Evolutionary conservation across 345 rosid genomes (phyloP).

Genomic region (Noccaea bulbosa): DNA sequence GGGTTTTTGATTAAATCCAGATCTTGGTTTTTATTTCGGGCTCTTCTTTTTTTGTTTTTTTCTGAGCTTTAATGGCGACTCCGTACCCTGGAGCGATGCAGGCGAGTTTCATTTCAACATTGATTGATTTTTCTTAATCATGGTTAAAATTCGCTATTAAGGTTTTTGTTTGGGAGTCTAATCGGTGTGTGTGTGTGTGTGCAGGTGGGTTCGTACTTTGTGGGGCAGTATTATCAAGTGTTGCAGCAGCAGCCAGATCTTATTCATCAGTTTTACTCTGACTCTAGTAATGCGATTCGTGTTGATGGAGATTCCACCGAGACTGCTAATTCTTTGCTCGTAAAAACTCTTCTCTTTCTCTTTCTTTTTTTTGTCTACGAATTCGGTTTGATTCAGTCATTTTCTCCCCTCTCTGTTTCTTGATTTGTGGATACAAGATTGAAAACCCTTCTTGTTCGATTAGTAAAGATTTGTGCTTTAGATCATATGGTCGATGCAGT

Average conservation of each 20-base stretch:
- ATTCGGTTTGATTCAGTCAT: neutral
- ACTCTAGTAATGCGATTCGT: constrained; percentile 71
- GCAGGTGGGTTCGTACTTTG: constrained; percentile 96
- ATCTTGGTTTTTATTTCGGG: constrained; percentile 16
- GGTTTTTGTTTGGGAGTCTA: neutral
- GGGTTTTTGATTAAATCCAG: constrained; percentile 24
- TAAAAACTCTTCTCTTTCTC: constrained; percentile 24
- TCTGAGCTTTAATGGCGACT: constrained; percentile 58
- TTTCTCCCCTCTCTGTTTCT: neutral
- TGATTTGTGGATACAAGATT: neutral
- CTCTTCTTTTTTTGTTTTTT: neutral
- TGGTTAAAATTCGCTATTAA: constrained; percentile 5
- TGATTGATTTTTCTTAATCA: neutral
- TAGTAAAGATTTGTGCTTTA: constrained; percentile 25
- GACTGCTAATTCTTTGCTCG: constrained; percentile 78
- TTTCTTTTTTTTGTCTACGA: neutral
- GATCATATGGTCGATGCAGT: neutral
- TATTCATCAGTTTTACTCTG: constrained; percentile 85
- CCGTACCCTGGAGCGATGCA: constrained; percentile 70
- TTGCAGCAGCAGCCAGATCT: constrained; percentile 85
- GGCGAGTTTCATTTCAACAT: constrained; percentile 41
- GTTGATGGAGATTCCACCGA: constrained; percentile 73
- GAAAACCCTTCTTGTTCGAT: neutral
- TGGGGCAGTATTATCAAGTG: constrained; percentile 87
- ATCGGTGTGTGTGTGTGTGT: neutral